Conservation (phyloP, 2,329 filamentous ascomycete species). For the Talaromyces funiculosus region DNA sequence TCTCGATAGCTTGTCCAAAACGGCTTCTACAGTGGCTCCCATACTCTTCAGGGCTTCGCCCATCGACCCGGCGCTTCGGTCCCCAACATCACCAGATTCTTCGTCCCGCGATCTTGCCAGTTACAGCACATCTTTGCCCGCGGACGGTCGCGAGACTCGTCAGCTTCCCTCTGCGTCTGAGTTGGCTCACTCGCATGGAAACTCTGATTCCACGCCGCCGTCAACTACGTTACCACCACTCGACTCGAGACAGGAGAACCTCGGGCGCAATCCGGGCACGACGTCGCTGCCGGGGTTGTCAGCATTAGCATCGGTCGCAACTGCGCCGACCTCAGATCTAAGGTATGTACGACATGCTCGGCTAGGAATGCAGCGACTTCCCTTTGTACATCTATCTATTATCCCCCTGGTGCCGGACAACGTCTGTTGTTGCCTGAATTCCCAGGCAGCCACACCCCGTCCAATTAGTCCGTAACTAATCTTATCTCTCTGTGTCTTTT, state of each 20-base stretch:
- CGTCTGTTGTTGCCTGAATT: conserved; percentile 1
- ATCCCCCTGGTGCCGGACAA: not conserved
- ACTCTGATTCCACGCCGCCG: conserved; percentile 48
- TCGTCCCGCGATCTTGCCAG: conserved; percentile 29
- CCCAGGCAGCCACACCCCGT: conserved; percentile 1
- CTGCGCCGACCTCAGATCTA: conserved; percentile 46
- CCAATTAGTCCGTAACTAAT: not conserved
- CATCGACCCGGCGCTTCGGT: conserved; percentile 45
- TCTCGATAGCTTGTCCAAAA: conserved; percentile 34
- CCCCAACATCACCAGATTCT: conserved; percentile 43
- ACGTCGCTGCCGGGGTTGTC: conserved; percentile 53
- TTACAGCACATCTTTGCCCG: conserved; percentile 37
- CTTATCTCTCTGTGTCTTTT: not conserved
- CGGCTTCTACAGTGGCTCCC: conserved; percentile 56
- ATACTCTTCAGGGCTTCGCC: conserved; percentile 56
- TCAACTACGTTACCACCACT: conserved; percentile 32
- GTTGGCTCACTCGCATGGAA: conserved; percentile 48
- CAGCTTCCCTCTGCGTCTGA: conserved; percentile 40
- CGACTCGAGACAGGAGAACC: conserved; percentile 24
- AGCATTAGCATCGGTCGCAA: conserved; percentile 54
- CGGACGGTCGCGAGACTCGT: conserved; percentile 43
- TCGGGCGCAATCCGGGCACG: conserved; percentile 22
- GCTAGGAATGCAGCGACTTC: not conserved
- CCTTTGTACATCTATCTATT: not conserved
- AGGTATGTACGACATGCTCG: conserved; percentile 35